Evolutionary conservation across 2,329 filamentous ascomycete genomes (phyloP), one percentile per base, ranked within the genome.

Genomic region (Exserohilum rostratum): DNA sequence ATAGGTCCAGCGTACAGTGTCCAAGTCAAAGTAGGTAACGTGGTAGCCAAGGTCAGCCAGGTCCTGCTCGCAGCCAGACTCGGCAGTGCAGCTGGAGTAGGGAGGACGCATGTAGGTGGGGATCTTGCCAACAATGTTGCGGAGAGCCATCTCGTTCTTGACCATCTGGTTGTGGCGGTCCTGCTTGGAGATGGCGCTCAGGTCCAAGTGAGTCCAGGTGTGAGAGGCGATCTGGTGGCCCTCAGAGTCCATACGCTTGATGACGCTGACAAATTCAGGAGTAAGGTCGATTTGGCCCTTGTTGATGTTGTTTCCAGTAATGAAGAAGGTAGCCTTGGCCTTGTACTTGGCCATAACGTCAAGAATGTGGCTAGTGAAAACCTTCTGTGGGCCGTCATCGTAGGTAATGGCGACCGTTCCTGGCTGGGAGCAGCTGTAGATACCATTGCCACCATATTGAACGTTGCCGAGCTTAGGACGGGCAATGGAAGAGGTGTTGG

Each of bases 261-360:
- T 82, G n/a, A 82, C 80, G 10, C 75, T 73, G 10, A 73, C 68
- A 66, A 81, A 82, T 58, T 73, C 73, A 10, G 77, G 74, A 13
- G 74, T 76, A 50, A 81, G 77, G 58, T 86, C 84, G 61, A 86
- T 85, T 61, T 78, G 69, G 33, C 83, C 82, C 70, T 85, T 85
- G 61, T 79, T 79, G 34, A 82, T 76, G 71, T 84, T 85, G 70
- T 80, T 83, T 5, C 83, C 83, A 6, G 81, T 85, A 57, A 89
- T 79, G 71, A 89, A 89, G 70, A 90, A 90, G 2, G 87, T 90
- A 1, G 85, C 87, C 60, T 84, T 87, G 12, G 84, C 86, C 25
- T 81, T 76, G 66, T 87, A 86, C 22, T 75, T 77, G 55, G 80
- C 79, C 40, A 90, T 79, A 49, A 87, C 77, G 64, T 89, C 83